Evolutionary conservation across 106 monocot genomes (phyloP), one percentile per base, ranked within the genome.

Genomic region (Agapanthus africanus): DNA sequence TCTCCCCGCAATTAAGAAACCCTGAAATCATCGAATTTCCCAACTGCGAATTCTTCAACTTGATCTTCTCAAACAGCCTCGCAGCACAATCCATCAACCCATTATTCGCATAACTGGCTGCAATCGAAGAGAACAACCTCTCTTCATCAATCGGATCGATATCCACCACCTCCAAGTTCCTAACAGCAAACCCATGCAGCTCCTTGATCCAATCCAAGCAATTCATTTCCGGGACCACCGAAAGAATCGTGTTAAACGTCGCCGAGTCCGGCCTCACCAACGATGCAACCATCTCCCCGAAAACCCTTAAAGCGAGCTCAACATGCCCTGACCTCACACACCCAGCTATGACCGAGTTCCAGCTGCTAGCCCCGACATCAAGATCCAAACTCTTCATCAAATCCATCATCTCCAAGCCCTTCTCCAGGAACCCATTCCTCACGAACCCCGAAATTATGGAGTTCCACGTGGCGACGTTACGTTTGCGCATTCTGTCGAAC

Each of bases 11-110:
- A 61, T 67, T 41, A 6, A 92, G 51, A 35, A 83, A 81, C 2
- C 84, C 91, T n/a, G 80, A 77, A 26, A 92, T 85, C 75, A 92
- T 81, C 7, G 82, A 80, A 62, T 64, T 80, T 41, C 73, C 85
- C 37, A 88, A 52, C n/a, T 78, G 75, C 18, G 60, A 65, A 37
- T 30, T 79, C 35, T 36, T 83, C 31, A 80, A 37, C n/a, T 25
- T 50, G 22, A 88, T 64, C 39, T 26, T 30, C 22, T 66, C 66
- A 66, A 66, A 41, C 41, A 42, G 41, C 66, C 18, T 40, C 26
- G 13, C 18, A 13, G 42, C 42, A 13, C 26, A 66, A 7, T 41
- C 66, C 66, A 66, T 66, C 13, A n/a, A 25, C 27, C 66, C 21
- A 21, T 66, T 1, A 30, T 40, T 4, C 23, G 66, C 66, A 66